Evolutionary conservation across 331 rosid genomes (phyloP), one percentile per base, ranked within the genome.

Genomic region (Malus hybrid): DNA sequence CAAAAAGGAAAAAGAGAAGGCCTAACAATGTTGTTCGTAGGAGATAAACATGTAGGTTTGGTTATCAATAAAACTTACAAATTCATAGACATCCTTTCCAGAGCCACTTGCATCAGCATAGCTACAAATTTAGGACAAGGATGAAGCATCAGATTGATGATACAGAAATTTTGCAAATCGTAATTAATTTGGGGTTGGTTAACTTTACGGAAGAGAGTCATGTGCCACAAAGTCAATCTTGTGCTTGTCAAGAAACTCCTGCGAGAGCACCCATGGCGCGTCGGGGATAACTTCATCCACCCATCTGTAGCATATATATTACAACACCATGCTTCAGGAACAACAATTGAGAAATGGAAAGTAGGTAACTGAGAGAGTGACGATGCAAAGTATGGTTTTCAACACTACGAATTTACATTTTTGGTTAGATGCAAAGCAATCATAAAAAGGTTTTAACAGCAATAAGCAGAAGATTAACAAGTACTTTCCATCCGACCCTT

Each of bases 121-220:
- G 62, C 96, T 88, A 39, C 59, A 39, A 6, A 27, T 42, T 29
- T 34, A 32, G 16, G 63, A 39, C 19, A 56, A 18, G 24, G 15
- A 56, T 36, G 22, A 60, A 73, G 8, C 36, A 33, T 42, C 5
- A 42, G 48, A 42, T 42, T 42, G 48, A 11, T 42, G 48, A 42
- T 42, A 10, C 48, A 42, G 48, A 42, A 42, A 10, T 42, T 10
- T 42, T 11, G 48, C 48, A 10, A 42, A 42, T 42, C 13, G 42
- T 50, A 60, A 73, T 60, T 61, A 4, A 46, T 61, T 73, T 6
- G 69, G 76, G 28, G 32, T 27, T 18, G 60, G 57, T 44, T 70
- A 81, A 84, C 76, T 95, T 88, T 90, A 94, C 98, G 97, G 97
- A 82, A 93, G 96, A 79, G 97, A 82, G 67, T 90, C 97, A 70